A percentile compares a stretch with the other conserved stretches of the same genome.
phyloP scores from a whole-genome alignment of 371 early-diverging fungal genomes.

The Rozella allomycis region DNA sequence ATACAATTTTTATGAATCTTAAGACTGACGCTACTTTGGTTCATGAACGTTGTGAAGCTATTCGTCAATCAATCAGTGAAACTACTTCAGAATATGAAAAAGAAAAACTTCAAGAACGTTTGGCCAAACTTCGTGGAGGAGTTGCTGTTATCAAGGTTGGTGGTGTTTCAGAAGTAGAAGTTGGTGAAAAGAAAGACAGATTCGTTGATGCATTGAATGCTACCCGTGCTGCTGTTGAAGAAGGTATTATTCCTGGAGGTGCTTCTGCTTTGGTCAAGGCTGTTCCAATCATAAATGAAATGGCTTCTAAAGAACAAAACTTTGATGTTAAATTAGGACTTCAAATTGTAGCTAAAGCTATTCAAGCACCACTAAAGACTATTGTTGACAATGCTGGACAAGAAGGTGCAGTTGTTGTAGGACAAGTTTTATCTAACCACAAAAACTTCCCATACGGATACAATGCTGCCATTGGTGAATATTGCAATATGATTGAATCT shows the following conservation, averaged over 20 bases:
- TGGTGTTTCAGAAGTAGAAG: slow-evolving; percentile 89
- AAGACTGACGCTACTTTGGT: slow-evolving; percentile 66
- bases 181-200: slow-evolving; percentile 96
- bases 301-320: slow-evolving; percentile 60
- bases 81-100: slow-evolving; percentile 82
- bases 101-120: slow-evolving; percentile 94
- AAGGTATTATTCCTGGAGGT: slow-evolving; percentile 94
- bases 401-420: slow-evolving; percentile 87
- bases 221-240: slow-evolving; percentile 94
- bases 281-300: slow-evolving; percentile 40
- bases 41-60: slow-evolving; percentile 80
- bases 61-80: slow-evolving; percentile 66
- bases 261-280: slow-evolving; percentile 88
- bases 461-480: slow-evolving; percentile 73
- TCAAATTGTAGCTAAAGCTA: slow-evolving; percentile 77
- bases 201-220: slow-evolving; percentile 93
- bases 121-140: slow-evolving; percentile 90
- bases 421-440: slow-evolving; percentile 57
- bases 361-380: slow-evolving; percentile 71
- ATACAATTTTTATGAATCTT: slow-evolving; percentile 88
- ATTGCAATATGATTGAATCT: slow-evolving; percentile 77
- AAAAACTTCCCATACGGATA: slow-evolving; percentile 27
- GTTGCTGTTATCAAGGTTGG: slow-evolving; percentile 96
- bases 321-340: slow-evolving; percentile 94
- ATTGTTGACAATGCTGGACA: slow-evolving; percentile 90